Base-by-base conservation (phyloP, 352 stramenopile genomes). In the Globisporangium takayamanum region DNA sequence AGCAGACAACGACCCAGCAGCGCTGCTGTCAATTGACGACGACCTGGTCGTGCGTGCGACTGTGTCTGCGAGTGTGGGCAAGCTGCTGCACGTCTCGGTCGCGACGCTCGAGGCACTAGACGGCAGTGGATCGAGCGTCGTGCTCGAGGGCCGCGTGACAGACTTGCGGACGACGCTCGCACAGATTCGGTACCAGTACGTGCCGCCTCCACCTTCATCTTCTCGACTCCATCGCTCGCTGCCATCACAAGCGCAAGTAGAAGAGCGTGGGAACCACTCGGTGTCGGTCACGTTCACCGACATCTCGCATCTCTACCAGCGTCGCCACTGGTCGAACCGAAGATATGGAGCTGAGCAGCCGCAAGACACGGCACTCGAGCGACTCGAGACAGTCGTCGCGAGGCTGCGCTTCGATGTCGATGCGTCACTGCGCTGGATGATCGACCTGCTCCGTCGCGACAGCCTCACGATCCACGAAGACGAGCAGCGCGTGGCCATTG, bases 391-490 rank as follows among this genome's bases (percentile, higher is more conserved):
- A 5, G 15, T 58, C 10, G 25, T 60, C 11, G 59, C 59, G 14
- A 56, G 25, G 8, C 52, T 64, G n/a, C 46, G 14, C 18, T 41
- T 66, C 28, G 53, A 60, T 0, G 46, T 61, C 42, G 53, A 53
- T 20, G 30, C n/a, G n/a, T 49, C 39, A 11, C 22, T 39, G 36
- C 16, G 16, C 15, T 46, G 25, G 47, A 18, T 33, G 37, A n/a
- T 55, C 20, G 16, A 37, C 2, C 28, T 57, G 36, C 30, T 49
- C 11, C 15, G 15, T 14, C 30, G 15, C 20, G 37, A 66, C 5
- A 51, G 53, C 10, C 48, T 65, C n/a, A 45, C 53, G 2, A 11
- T 53, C 20, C 22, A 57, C 25, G 61, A 67, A 48, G 61, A 67
- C 18, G 36, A 44, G 3, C 18, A 33, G 8, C 33, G 25, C 18